A percentile compares a stretch with the other conserved stretches of the same genome.
These are phyloP conservation scores for Spongiforma sp. DNA, from an alignment of 1,284 basidiomycete genomes.

Conservation along the genomic window DNA sequence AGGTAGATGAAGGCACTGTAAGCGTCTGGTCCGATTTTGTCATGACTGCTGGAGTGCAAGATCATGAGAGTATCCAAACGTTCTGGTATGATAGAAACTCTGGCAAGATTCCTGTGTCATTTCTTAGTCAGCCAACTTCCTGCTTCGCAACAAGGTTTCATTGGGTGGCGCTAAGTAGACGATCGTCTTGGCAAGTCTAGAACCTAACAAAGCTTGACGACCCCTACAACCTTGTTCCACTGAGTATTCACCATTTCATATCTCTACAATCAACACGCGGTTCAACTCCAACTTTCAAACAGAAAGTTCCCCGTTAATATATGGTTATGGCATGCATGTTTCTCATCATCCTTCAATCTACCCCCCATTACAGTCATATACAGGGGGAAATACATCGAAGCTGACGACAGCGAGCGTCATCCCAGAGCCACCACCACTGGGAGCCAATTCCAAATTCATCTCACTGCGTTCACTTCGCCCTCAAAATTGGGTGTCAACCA, in stretches of 20 bases:
- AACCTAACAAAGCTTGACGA: slow-evolving; percentile 26
- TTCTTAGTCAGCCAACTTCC: slow-evolving; percentile 32
- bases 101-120: slow-evolving; percentile 7
- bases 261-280: slow-evolving; percentile 10
- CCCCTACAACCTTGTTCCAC: slow-evolving; percentile 11
- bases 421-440: slow-evolving; percentile 12
- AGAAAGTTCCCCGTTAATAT: slow-evolving; percentile 40
- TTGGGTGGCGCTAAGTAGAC: too few relatives aligned
- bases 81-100: background rate
- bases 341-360: slow-evolving; percentile 22
- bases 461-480: slow-evolving; percentile 15
- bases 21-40: slow-evolving; percentile 28
- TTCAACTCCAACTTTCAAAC: slow-evolving; percentile 9
- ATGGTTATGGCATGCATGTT: slow-evolving; percentile 37
- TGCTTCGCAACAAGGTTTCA: slow-evolving; percentile 23
- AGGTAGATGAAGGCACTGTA: slow-evolving; percentile 28
- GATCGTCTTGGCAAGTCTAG: too few relatives aligned
- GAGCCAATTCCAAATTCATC: slow-evolving; percentile 28
- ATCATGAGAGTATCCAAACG: slow-evolving; percentile 18
- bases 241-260: slow-evolving; percentile 14
- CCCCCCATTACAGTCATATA: slow-evolving; percentile 41
- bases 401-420: slow-evolving; percentile 32
- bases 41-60: slow-evolving; percentile 23
- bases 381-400: slow-evolving; percentile 28
- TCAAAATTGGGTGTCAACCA: slow-evolving; percentile 29